These are phyloP conservation scores for Daedaleopsis sinensis DNA, from an alignment of 768 basidiomycete species.

Conservation along the genomic window DNA sequence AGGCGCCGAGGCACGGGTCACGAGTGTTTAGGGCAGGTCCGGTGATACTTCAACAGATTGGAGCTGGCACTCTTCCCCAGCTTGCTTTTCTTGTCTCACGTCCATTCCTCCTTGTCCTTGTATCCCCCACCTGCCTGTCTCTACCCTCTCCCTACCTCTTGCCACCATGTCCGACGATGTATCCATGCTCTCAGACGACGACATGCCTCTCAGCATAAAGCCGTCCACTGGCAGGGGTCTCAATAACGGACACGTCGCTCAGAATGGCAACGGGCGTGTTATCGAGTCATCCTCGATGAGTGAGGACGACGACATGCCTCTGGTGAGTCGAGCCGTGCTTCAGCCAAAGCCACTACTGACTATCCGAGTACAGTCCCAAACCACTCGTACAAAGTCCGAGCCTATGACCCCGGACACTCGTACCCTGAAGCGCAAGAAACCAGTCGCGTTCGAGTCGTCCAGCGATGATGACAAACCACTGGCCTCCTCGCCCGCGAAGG, in stretches of 20 bases:
- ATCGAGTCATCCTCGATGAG: constrained; percentile 56
- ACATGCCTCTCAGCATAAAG: constrained; percentile 52
- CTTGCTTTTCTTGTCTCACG: constrained; percentile 24
- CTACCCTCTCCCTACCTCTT: constrained; percentile 16
- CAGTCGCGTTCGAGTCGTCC: constrained; percentile 54
- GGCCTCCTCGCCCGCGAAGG: constrained; percentile 71
- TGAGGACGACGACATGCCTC: constrained; percentile 72
- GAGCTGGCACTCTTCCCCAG: constrained; percentile 22
- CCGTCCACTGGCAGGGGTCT: constrained; percentile 33
- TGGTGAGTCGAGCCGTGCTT: constrained; percentile 48
- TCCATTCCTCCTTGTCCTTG: constrained; percentile 29
- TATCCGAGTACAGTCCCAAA: constrained; percentile 51
- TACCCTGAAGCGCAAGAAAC: constrained; percentile 62
- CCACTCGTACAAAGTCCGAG: constrained; percentile 50
- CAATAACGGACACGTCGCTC: constrained; percentile 45
- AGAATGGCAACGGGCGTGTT: constrained; percentile 48
- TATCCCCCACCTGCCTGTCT: constrained; percentile 26
- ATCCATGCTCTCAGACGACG: constrained; percentile 60
- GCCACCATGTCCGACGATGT: constrained; percentile 48
- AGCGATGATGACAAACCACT: constrained; percentile 76
- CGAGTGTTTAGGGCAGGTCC: constrained; percentile 61
- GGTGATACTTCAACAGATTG: constrained; percentile 41
- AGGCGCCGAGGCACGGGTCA: constrained; percentile 16
- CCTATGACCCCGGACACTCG: constrained; percentile 34
- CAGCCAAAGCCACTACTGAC: constrained; percentile 16